Base-by-base conservation (phyloP, 495 filamentous ascomycete genomes). In the Geopyxis carbonaria region DNA sequence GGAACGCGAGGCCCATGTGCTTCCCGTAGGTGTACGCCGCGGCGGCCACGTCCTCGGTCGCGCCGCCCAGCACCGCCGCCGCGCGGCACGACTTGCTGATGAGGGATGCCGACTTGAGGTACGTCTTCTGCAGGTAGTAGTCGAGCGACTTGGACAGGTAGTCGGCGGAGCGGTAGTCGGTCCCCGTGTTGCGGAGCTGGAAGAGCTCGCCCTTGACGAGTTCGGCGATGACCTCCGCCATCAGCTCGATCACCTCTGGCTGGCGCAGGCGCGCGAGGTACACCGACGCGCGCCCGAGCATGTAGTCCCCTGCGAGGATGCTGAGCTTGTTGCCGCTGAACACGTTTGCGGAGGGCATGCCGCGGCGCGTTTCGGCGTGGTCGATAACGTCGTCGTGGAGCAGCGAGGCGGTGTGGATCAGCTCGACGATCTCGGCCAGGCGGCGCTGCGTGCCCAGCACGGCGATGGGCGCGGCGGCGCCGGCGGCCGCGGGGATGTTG, bases 291-390 rank as follows among this genome's bases (percentile, higher is more conserved):
- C 89, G 69, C 1, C 89, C 85, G 10, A 97, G 66, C 29, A 97
- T 67, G 53, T 94, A 97, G 57, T 97, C 89, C 11, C 89, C 89
- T 0, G 89, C 89, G 43, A 97, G 61, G 1, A 97, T 87, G 4
- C 91, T 87, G 82, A 95, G 93, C 62, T 97, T 97, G 62, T 97
- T 97, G 34, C 89, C 89, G 46, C 93, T 94, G 35, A 80, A 80
- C 37, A 82, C 67, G 51, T 95, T 97, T 9, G 89, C 91, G 3
- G 81, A 91, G 19, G 79, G 81, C 20, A 72, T 69, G 4, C 80
- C 81, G 23, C 89, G 75, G 22, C 89, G 73, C 0, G 81, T 76
- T 19, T 76, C 64, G 0, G 89, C 86, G 47, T 85, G 80, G 56
- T 97, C 89, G 50, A 97, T 91, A 20, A 97, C 91, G 62, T 97